Base-by-base conservation (phyloP, 352 stramenopile genomes). In the Phytopythium helicoides region DNA sequence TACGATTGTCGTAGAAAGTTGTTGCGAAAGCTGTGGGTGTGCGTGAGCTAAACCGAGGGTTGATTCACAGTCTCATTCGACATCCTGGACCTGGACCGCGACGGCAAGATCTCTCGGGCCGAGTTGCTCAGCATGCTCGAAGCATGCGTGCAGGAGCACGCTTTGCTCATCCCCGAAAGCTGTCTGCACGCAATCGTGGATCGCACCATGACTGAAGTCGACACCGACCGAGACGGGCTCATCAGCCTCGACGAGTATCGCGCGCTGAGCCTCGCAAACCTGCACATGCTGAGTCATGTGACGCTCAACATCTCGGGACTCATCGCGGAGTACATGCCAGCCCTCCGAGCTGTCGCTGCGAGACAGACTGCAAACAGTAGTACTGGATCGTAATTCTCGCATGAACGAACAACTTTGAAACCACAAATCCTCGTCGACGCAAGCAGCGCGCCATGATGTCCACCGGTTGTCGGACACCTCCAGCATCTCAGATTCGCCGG, bases 251-350 rank as follows among this genome's bases (percentile, higher is more conserved):
- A 90, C 41, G 78, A 89, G 62, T 92, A 87, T 64, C 58, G 61
- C 9, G 59, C 73, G 40, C 67, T 92, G 47, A 81, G 64, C 6
- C 66, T 73, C 35, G 63, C 64, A 46, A 89, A 84, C 48, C 69
- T 84, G 52, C 72, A 87, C 48, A 92, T 88, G 79, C 68, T 90
- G 48, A 86, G 84, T 58, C 82, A 90, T 60, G 68, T 92, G 38
- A 89, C 79, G 31, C 83, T 92, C 69, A 92, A 90, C 60, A 73
- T 92, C 26, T 87, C 79, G 33, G 73, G 57, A 36, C 78, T 91
- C 54, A 83, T 87, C 54, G 63, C 66, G 48, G 80, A 89, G 55
- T 90, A 86, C 63, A 87, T 90, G 76, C 76, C 76, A 10, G 68
- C 76, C 36, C 64, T 90, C 41, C 74, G 74, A 47, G 66, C 75